Percentiles rank a stretch among this genome's conserved stretches.
These are phyloP conservation scores for Pilasporangium apinafurcum DNA, from an alignment of 352 stramenopile species.

Conservation along the genomic window DNA sequence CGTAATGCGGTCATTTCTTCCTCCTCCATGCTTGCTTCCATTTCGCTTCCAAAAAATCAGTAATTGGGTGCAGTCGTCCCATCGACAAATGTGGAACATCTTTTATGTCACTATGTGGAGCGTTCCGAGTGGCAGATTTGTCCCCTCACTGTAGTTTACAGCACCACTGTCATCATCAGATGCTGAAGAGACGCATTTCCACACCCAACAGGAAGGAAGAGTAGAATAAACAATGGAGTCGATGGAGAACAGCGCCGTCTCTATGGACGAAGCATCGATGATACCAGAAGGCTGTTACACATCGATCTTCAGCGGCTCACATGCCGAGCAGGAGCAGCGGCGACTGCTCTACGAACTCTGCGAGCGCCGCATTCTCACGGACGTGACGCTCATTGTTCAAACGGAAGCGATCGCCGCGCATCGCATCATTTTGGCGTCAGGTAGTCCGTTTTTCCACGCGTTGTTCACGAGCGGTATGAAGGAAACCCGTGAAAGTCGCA, in stretches of 20 bases:
- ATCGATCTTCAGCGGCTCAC: conserved; percentile 6
- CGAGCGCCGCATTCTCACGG: conserved; percentile 37
- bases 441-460: conserved; percentile 67
- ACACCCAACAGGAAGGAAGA: too few relatives aligned
- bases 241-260: conserved; percentile 15
- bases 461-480: conserved; percentile 76
- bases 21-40: neutral
- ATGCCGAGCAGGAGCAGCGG: conserved; percentile 23
- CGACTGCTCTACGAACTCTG: conserved; percentile 41
- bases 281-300: too few relatives aligned
- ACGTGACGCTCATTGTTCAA: conserved; percentile 59
- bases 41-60: conserved; percentile 5
- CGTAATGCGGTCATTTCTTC: neutral
- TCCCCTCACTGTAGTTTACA: too few relatives aligned
- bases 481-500: conserved; percentile 26
- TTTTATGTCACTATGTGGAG: too few relatives aligned
- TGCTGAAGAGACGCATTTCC: too few relatives aligned
- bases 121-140: too few relatives aligned
- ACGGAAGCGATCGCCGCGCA: conserved; percentile 38
- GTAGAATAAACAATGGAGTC: conserved; percentile 11
- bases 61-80: neutral
- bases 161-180: too few relatives aligned
- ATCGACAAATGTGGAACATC: too few relatives aligned
- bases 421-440: conserved; percentile 49
- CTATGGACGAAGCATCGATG: too few relatives aligned